phyloP scores from a whole-genome alignment of 108 stramenopile genomes.

The Thalassiosira profunda region DNA sequence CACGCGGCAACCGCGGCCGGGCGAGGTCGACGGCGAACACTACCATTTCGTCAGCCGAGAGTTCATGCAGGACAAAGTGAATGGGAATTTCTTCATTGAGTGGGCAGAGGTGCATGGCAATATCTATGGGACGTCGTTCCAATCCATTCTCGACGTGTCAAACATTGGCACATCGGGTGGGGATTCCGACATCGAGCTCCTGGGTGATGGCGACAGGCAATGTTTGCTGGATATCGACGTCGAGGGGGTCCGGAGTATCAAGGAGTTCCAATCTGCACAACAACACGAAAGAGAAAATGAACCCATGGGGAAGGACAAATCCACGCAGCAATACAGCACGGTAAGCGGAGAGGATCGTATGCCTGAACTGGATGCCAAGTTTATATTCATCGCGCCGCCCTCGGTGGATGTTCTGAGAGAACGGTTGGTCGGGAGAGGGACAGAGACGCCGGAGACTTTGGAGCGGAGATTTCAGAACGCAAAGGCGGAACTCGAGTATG shows the following conservation, averaged over 20 bases:
- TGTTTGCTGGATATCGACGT: constrained; percentile 97
- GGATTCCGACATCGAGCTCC: too few species aligned
- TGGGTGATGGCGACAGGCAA: constrained; percentile 55
- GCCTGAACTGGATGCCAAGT: constrained; percentile 60
- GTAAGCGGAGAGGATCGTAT: too few species aligned
- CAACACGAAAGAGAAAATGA: not conserved
- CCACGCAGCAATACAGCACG: constrained; percentile 21
- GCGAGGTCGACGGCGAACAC: constrained; percentile 88
- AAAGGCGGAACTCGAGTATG: constrained; percentile 87
- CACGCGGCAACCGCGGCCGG: constrained; percentile 87
- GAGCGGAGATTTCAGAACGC: constrained; percentile 82
- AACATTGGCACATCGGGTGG: too few species aligned
- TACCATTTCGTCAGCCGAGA: constrained; percentile 90
- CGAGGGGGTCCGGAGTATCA: constrained; percentile 79
- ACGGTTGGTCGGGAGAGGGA: constrained; percentile 82
- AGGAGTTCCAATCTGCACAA: constrained; percentile 40
- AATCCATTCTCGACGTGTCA: constrained; percentile 67
- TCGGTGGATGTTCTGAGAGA: constrained; percentile 81
- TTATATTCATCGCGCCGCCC: constrained; percentile 96
- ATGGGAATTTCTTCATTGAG: constrained; percentile 84
- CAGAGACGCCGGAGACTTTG: constrained; percentile 87
- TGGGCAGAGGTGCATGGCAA: constrained; percentile 97
- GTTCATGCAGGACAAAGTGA: constrained; percentile 56
- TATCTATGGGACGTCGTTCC: constrained; percentile 94
- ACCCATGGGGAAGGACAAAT: constrained; percentile 7